phyloP scores from a whole-genome alignment of 176 grass and related monocot genomes.

The Miscanthus lutarioriparius region DNA sequence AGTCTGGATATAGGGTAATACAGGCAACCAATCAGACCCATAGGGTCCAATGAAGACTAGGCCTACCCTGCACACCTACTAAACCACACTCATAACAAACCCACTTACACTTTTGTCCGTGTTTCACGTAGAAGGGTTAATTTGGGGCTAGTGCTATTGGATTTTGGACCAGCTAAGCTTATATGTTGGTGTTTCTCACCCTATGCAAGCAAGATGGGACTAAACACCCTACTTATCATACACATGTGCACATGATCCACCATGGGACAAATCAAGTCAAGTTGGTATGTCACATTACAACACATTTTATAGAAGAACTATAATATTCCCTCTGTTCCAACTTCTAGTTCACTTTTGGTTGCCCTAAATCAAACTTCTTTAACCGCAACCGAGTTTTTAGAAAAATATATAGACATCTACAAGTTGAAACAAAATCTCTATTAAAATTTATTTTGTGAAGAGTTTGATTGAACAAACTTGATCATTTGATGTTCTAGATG shows the following conservation, averaged over 20 bases:
- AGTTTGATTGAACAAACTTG: not conserved
- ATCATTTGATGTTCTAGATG: not conserved
- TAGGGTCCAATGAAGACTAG: not conserved
- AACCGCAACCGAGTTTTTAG: not conserved
- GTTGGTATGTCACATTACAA: not conserved
- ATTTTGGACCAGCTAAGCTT: not conserved
- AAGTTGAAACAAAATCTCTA: not conserved
- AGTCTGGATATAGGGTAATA: not conserved
- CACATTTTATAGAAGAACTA: not conserved
- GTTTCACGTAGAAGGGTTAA: not conserved
- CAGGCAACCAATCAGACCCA: not conserved
- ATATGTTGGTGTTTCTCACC: not conserved
- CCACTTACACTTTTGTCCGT: not conserved
- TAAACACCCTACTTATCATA: not conserved
- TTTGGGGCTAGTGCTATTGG: not conserved
- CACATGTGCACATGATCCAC: not conserved
- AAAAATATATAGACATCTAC: not conserved
- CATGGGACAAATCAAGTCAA: not conserved
- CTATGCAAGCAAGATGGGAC: not conserved
- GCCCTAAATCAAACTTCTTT: not conserved
- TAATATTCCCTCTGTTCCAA: not conserved
- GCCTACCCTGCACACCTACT: not conserved
- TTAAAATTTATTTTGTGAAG: not conserved
- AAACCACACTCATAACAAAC: not conserved
- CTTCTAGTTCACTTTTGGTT: not conserved